Evolutionary conservation across 345 rosid species (phyloP), one percentile per base, ranked within the genome.

Genomic region (Murraya paniculata): DNA sequence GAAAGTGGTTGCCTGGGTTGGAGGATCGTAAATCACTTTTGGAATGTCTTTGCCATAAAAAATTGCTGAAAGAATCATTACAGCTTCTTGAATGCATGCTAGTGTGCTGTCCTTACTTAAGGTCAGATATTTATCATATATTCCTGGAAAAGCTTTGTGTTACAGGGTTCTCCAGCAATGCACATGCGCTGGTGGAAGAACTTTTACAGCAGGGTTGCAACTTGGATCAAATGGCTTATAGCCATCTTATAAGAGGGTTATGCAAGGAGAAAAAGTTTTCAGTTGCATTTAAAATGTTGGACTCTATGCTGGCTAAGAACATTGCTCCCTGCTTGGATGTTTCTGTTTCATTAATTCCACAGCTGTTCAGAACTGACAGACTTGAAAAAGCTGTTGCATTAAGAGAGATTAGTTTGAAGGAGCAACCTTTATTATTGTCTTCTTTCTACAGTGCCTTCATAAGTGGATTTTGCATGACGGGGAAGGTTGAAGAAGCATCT

Each of bases 21-120:
- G 82, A 80, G 41, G 85, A 80, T 28, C 80, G 80, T n/a, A 79
- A 80, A 73, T 82, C 70, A 82, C 70, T 94, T 65, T 79, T 89
- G 69, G 85, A 81, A 78, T 84, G 86, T 85, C 88, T 94, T 41
- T 68, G 85, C 77, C 77, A 45, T 48, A 84, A 80, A 66, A 86
- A 84, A 74, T 76, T 89, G 89, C 83, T 89, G 80, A 82, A 79
- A 84, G 89, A 91, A 85, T 84, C 87, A 71, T 13, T 86, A n/a
- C 85, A 88, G 88, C 88, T 94, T 86, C 79, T 88, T 31, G 91
- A 92, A 76, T 82, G 78, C 78, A 67, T 90, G 85, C 75, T 87
- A 61, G 78, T 56, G 58, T 79, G 36, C 57, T 38, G 76, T 75
- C 86, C 88, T 74, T 68, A 75, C 55, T 84, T 79, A 31, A 84